Conservation (phyloP, 1,139 yeast species). For the Spathaspora sp. region DNA sequence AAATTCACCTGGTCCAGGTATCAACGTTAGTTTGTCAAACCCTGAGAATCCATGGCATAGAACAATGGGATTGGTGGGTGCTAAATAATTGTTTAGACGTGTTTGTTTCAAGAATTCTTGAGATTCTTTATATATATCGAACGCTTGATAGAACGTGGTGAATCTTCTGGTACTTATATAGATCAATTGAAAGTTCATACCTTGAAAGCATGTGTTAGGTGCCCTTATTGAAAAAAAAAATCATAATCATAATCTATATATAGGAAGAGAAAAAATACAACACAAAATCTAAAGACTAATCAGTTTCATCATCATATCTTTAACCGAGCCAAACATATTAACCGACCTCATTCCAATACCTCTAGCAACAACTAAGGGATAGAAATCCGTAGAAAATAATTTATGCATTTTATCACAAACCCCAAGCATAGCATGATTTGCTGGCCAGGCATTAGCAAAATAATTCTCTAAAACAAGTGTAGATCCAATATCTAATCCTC, state of each 20-base stretch:
- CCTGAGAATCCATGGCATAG: conserved; percentile 86
- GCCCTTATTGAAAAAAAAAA: background rate
- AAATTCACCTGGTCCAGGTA: conserved; percentile 28
- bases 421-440: conserved; percentile 78
- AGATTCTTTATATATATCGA: background rate
- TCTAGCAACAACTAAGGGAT: conserved; percentile 73
- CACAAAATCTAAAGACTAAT: conserved; percentile 26
- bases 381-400: conserved; percentile 71
- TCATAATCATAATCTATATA: conserved; percentile 2
- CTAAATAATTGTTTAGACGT: conserved; percentile 18
- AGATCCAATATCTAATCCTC: conserved; percentile 90
- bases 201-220: background rate
- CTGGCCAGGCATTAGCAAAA: conserved; percentile 76
- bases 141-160: background rate
- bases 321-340: conserved; percentile 62
- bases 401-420: conserved; percentile 92
- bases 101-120: background rate
- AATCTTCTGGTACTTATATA: background rate
- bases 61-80: conserved; percentile 62
- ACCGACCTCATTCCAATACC: conserved; percentile 73
- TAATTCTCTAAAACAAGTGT: conserved; percentile 83
- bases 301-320: conserved; percentile 45
- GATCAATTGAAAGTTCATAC: background rate
- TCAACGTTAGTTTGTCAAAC: conserved; percentile 58
- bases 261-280: conserved; percentile 1